Percentiles rank a stretch among this genome's conserved stretches.
These are phyloP conservation scores for Ambrosia trifida DNA, from an alignment of 129 eudicot genomes.

Conservation along the genomic window DNA sequence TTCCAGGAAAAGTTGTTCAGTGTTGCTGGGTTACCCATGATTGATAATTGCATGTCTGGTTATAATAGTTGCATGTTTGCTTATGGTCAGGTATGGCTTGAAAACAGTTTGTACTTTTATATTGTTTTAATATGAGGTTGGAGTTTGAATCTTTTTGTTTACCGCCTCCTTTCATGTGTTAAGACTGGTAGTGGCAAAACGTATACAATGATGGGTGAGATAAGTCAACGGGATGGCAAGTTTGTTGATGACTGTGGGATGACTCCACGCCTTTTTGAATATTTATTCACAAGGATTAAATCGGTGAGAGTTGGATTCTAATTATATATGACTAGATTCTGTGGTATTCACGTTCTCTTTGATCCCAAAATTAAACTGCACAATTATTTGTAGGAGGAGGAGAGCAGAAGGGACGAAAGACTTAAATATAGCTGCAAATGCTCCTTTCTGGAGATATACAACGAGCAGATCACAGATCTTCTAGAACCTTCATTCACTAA, in stretches of 20 bases:
- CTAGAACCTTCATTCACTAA: slow-evolving; percentile 82
- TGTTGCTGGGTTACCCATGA: slow-evolving; percentile 92
- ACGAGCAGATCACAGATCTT: slow-evolving; percentile 90
- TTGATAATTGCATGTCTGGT: slow-evolving; percentile 93
- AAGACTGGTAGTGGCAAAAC: slow-evolving; percentile 97
- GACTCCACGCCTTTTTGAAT: slow-evolving; percentile 83
- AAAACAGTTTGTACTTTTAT: not conserved
- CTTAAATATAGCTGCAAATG: slow-evolving; percentile 83
- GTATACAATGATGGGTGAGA: slow-evolving; percentile 92
- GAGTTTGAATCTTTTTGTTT: slow-evolving; percentile 19
- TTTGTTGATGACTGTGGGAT: slow-evolving; percentile 75
- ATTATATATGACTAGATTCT: slow-evolving; percentile 34
- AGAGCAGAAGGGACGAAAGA: slow-evolving; percentile 68
- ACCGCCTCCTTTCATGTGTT: slow-evolving; percentile 16
- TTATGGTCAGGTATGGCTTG: slow-evolving; percentile 72
- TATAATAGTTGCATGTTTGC: slow-evolving; percentile 97
- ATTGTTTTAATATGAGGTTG: slow-evolving; percentile 9
- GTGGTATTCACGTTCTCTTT: slow-evolving; percentile 9
- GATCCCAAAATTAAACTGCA: not conserved
- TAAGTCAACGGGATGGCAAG: slow-evolving; percentile 55
- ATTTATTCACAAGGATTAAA: slow-evolving; percentile 65
- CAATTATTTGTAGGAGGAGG: slow-evolving; percentile 61
- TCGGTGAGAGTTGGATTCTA: slow-evolving; percentile 44
- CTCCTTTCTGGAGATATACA: slow-evolving; percentile 90
- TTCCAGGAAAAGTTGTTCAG: slow-evolving; percentile 74